Percentiles rank a stretch among this genome's conserved stretches.
Evolutionary conservation across 768 basidiomycete species (phyloP).

Genomic region (Rubroboletus pulcherrimus): DNA sequence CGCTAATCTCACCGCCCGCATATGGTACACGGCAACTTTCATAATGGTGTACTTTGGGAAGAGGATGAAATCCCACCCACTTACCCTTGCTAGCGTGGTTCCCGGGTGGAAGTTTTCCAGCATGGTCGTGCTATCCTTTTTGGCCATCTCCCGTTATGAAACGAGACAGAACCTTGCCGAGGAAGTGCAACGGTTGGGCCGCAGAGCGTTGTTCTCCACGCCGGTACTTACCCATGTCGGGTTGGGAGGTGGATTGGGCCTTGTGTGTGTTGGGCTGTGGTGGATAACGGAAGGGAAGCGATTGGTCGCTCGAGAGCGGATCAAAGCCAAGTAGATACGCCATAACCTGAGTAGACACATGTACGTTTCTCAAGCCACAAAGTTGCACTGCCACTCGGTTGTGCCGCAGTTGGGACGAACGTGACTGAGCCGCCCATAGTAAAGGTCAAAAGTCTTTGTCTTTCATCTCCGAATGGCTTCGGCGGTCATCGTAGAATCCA

Average conservation of each 20-base stretch:
- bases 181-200: slow-evolving; percentile 13
- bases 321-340: slow-evolving; percentile 20
- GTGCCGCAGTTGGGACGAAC: neutral
- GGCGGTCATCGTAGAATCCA: slow-evolving; percentile 25
- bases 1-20: slow-evolving; percentile 58
- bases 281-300: slow-evolving; percentile 28
- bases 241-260: slow-evolving; percentile 24
- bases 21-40: slow-evolving; percentile 56
- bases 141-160: slow-evolving; percentile 18
- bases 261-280: slow-evolving; percentile 27
- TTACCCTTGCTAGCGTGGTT: slow-evolving; percentile 12
- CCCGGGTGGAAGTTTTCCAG: slow-evolving; percentile 29
- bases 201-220: slow-evolving; percentile 18
- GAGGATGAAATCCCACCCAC: slow-evolving; percentile 9
- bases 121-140: slow-evolving; percentile 22
- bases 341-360: neutral
- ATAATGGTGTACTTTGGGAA: slow-evolving; percentile 43
- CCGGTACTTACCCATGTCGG: slow-evolving; percentile 24
- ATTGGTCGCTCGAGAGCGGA: slow-evolving; percentile 17
- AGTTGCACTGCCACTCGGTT: slow-evolving; percentile 17
- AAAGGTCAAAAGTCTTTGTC: neutral
- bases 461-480: slow-evolving; percentile 21
- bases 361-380: neutral
- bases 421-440: neutral
- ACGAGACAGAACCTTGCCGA: slow-evolving; percentile 14